Base-by-base conservation (phyloP, 2,329 filamentous ascomycete species). In the Aciculosporium take region DNA sequence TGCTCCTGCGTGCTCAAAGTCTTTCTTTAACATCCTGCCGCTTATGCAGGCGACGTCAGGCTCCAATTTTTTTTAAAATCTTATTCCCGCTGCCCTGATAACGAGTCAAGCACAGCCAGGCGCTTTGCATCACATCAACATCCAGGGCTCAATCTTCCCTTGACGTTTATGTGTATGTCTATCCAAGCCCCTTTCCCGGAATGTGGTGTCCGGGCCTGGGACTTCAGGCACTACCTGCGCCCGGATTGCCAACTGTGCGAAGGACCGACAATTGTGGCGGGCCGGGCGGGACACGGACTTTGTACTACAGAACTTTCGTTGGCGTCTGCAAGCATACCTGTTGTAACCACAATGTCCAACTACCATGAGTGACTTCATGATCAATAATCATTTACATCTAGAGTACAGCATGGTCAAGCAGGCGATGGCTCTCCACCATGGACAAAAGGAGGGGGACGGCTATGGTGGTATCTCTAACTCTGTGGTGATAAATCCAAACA, bases 401-500 rank as follows among this genome's bases (percentile, higher is more conserved):
- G 33, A 12, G 42, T 41, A 41, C 46, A 46, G 37, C 34, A 32
- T 40, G 15, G 42, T 41, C 42, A 47, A 46, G 37, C 34, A 46
- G 7, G 42, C 37, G 24, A 48, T 25, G 39, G 34, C 34, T 28
- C 34, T 38, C 15, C 38, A 43, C 39, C 8, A 46, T 35, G 45
- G 50, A 48, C 45, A 48, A 46, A 49, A 48, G 48, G 49, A 25
- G 13, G 15, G 18, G 24, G 23, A 36, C 17, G 51, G 47, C 47
- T 50, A 54, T 56, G 53, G 52, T 60, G 56, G 56, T 60, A 60
- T 60, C 57, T 57, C 48, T 50, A 55, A 51, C 43, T 51, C 53
- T 55, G 52, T 51, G 15, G 51, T 48, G 29, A 50, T 47, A 29
- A n/a, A 39, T 44, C 51, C 52, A 53, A 54, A 48, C 49, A 48